phyloP scores from a whole-genome alignment of 225 moss, liverwort and hornwort species.

The Sphagnum tenellum region DNA sequence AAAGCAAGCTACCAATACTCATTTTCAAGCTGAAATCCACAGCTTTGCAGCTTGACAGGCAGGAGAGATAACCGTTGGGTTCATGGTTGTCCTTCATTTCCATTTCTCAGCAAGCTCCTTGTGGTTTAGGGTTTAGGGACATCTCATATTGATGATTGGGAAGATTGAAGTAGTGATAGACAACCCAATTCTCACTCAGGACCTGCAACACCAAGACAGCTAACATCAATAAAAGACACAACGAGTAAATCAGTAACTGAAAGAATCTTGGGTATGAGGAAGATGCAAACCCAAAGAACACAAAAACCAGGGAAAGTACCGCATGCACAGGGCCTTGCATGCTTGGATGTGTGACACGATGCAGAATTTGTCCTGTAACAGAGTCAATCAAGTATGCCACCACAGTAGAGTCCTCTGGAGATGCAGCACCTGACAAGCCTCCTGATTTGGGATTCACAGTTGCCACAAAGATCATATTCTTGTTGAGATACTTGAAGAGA shows the following conservation, averaged over 20 bases:
- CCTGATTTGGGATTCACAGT: slow-evolving; percentile 68
- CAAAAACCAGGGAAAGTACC: slow-evolving; percentile 21
- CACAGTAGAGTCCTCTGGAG: slow-evolving; percentile 70
- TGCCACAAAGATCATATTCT: slow-evolving; percentile 82
- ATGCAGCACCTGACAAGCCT: slow-evolving; percentile 55
- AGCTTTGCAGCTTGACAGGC: too few species aligned
- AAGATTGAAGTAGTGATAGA: slow-evolving; percentile 94
- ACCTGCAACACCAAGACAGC: slow-evolving; percentile 42
- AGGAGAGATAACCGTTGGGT: too few species aligned
- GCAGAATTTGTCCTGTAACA: slow-evolving; percentile 73
- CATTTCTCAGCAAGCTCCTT: slow-evolving; percentile 91
- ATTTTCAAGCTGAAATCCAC: too few species aligned
- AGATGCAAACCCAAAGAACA: too few species aligned
- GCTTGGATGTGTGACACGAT: slow-evolving; percentile 73
- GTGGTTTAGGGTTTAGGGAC: too few species aligned
- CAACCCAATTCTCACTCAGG: slow-evolving; percentile 93
- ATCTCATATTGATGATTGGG: slow-evolving; percentile 85
- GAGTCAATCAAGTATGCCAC: slow-evolving; percentile 89
- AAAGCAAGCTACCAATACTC: too few species aligned
- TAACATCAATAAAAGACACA: too few species aligned
- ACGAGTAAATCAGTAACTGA: too few species aligned
- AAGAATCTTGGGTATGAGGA: too few species aligned
- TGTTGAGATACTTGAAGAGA: slow-evolving; percentile 79
- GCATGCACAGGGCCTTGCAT: slow-evolving; percentile 93
- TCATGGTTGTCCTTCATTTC: slow-evolving; percentile 31